These are phyloP conservation scores for Fusarium sp. DNA, from an alignment of 2,329 filamentous ascomycete genomes.

Conservation along the genomic window DNA sequence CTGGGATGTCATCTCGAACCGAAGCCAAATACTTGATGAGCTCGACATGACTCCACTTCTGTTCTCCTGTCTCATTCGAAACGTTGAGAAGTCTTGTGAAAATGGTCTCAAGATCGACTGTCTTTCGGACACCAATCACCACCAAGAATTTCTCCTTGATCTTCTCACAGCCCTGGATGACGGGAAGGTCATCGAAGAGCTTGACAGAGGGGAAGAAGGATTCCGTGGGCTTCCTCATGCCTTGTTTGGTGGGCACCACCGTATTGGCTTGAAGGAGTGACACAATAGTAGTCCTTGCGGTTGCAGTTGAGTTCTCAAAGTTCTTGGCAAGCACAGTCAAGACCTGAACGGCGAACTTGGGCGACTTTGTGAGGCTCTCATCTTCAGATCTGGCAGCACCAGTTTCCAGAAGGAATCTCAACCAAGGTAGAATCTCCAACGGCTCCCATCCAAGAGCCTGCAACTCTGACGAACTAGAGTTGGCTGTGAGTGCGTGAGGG, in stretches of 20 bases:
- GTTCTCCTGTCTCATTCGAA: slow-evolving; percentile 63
- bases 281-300: slow-evolving; percentile 74
- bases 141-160: slow-evolving; percentile 92
- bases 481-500: slow-evolving; percentile 84
- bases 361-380: slow-evolving; percentile 77
- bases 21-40: slow-evolving; percentile 94
- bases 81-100: slow-evolving; percentile 84
- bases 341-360: slow-evolving; percentile 81
- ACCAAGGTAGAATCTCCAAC: slow-evolving; percentile 86
- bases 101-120: slow-evolving; percentile 92
- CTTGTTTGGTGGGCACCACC: slow-evolving; percentile 89
- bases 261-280: slow-evolving; percentile 74
- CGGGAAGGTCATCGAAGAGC: slow-evolving; percentile 92
- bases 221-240: slow-evolving; percentile 87
- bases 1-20: slow-evolving; percentile 88
- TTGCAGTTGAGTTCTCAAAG: slow-evolving; percentile 82
- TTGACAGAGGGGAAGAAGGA: slow-evolving; percentile 95
- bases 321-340: slow-evolving; percentile 86
- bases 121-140: slow-evolving; percentile 91
- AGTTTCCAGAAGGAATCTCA: slow-evolving; percentile 81
- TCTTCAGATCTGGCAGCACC: slow-evolving; percentile 69
- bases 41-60: slow-evolving; percentile 92
- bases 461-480: slow-evolving; percentile 74
- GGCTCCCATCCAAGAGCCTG: slow-evolving; percentile 88
- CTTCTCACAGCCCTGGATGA: slow-evolving; percentile 78